Evolutionary conservation across 1,139 yeast species (phyloP).

Genomic region (Geotrichum klebahnii): DNA sequence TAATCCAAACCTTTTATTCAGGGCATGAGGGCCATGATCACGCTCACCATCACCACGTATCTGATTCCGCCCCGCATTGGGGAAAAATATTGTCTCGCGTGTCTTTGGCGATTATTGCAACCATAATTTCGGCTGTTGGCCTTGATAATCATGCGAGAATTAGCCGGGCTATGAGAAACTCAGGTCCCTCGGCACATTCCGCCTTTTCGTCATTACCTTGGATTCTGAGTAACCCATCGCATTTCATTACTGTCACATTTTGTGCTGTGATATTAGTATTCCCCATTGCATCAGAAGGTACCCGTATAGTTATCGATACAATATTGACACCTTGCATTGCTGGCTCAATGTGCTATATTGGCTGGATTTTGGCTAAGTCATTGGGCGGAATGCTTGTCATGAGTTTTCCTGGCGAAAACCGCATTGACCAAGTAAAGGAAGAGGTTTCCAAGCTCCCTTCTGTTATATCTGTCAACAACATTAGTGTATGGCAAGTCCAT

Average conservation of each 20-base stretch:
- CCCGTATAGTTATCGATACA: conserved; percentile 30
- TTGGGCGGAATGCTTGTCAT: conserved; percentile 45
- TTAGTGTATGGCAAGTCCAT: conserved; percentile 45
- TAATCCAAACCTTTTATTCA: conserved; percentile 49
- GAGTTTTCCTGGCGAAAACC: conserved; percentile 43
- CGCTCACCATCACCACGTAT: conserved; percentile 35
- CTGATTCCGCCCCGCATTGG: conserved; percentile 22
- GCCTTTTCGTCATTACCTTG: conserved; percentile 29
- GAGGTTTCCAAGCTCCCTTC: conserved; percentile 30
- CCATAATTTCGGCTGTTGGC: conserved; percentile 38
- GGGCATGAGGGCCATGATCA: conserved; percentile 44
- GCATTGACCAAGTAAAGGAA: conserved; percentile 32
- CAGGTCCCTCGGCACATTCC: neutral
- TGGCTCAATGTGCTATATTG: conserved; percentile 41
- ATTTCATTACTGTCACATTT: conserved; percentile 57
- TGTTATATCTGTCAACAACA: conserved; percentile 35
- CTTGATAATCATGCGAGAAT: conserved; percentile 37
- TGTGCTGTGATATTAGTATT: conserved; percentile 39
- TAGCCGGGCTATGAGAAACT: conserved; percentile 29
- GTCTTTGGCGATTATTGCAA: conserved; percentile 35
- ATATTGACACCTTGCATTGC: conserved; percentile 42
- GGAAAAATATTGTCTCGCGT: conserved; percentile 33
- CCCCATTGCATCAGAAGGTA: conserved; percentile 31
- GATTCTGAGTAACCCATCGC: conserved; percentile 54
- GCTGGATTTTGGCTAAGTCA: conserved; percentile 42